Evolutionary conservation across 2,329 filamentous ascomycete species (phyloP).

Genomic region (Colletotrichum sp.): DNA sequence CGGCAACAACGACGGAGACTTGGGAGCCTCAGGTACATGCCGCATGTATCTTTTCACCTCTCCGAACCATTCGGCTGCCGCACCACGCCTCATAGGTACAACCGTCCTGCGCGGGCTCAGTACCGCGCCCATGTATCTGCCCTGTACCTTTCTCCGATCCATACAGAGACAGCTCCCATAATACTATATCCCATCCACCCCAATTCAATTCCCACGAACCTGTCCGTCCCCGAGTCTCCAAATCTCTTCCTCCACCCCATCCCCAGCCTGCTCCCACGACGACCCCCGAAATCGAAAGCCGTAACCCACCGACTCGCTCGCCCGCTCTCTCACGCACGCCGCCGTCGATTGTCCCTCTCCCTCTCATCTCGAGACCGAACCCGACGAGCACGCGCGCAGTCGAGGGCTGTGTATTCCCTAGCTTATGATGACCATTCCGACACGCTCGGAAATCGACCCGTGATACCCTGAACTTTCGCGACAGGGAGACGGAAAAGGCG

Average conservation of each 20-base stretch:
- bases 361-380: background rate
- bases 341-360: background rate
- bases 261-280: background rate
- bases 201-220: constrained; percentile 17
- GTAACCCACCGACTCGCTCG: background rate
- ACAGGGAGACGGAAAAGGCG: constrained; percentile 5
- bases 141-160: background rate
- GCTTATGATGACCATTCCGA: constrained; percentile 18
- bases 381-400: constrained; percentile 7
- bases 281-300: background rate
- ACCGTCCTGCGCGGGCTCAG: background rate
- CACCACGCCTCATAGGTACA: background rate
- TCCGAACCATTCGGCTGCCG: background rate
- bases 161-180: constrained; percentile 13
- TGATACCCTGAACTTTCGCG: constrained; percentile 15
- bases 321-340: background rate
- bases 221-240: constrained; percentile 7
- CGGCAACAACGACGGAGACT: background rate
- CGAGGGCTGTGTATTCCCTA: constrained; percentile 6
- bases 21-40: constrained; percentile 15
- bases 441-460: constrained; percentile 9
- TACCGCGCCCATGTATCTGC: background rate
- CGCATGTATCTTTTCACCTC: background rate
- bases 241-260: constrained; percentile 10
- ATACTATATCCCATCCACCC: constrained; percentile 8